These are phyloP conservation scores for Bruguiera hainesii DNA, from an alignment of 441 rosid species.

Conservation along the genomic window DNA sequence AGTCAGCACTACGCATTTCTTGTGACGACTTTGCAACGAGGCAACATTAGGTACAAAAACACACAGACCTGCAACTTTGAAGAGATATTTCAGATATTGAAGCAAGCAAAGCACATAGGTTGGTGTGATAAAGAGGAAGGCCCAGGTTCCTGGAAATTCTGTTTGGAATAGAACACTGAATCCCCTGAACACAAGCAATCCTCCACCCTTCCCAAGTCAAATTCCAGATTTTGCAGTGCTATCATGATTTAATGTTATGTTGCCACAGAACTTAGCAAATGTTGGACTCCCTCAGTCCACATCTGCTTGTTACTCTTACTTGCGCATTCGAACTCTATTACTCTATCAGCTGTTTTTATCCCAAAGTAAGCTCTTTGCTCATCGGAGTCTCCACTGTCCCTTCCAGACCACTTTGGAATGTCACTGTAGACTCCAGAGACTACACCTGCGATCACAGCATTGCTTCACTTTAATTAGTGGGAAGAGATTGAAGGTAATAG, in stretches of 20 bases:
- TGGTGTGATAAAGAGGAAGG: no score
- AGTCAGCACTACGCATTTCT: conserved; percentile 7
- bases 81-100: no score
- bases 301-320: conserved; percentile 59
- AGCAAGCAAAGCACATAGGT: no score
- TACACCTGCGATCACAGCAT: conserved; percentile 41
- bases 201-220: conserved; percentile 3
- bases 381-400: conserved; percentile 41
- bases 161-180: no score
- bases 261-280: conserved; percentile 51
- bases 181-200: no score
- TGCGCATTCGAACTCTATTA: conserved; percentile 81
- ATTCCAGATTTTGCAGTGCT: conserved; percentile 5
- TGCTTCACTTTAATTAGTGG: conserved; percentile 10
- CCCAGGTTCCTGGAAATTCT: no score
- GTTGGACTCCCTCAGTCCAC: conserved; percentile 82
- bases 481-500: conserved; percentile 10
- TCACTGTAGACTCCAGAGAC: conserved; percentile 60
- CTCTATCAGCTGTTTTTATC: conserved; percentile 64
- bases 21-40: conserved; percentile 9
- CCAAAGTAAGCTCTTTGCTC: conserved; percentile 72
- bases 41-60: no score
- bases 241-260: conserved; percentile 19
- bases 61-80: no score
- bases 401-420: conserved; percentile 59